phyloP scores from a whole-genome alignment of 2,329 filamentous ascomycete species.

The Neopestalotiopsis sp. region DNA sequence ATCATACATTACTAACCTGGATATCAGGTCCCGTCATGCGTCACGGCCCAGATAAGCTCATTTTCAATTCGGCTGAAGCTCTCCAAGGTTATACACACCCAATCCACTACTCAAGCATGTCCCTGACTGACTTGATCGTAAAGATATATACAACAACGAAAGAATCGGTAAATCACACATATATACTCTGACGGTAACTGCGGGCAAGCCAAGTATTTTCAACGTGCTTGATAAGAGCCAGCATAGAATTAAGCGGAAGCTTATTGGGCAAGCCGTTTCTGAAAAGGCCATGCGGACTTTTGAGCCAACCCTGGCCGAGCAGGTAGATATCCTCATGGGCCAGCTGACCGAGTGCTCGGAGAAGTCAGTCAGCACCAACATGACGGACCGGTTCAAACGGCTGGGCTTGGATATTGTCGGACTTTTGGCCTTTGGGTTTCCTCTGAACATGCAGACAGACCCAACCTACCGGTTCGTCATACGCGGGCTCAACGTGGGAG shows the following conservation, averaged over 20 bases:
- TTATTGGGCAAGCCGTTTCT: slow-evolving; percentile 12
- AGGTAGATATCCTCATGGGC: slow-evolving; percentile 16
- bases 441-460: slow-evolving; percentile 27
- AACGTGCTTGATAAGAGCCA: slow-evolving; percentile 13
- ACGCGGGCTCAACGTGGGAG: neutral
- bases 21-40: slow-evolving; percentile 25
- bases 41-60: slow-evolving; percentile 26
- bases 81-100: slow-evolving; percentile 6
- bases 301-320: slow-evolving; percentile 12
- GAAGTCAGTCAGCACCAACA: slow-evolving; percentile 22
- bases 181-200: slow-evolving; percentile 24
- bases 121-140: neutral
- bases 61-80: slow-evolving; percentile 27
- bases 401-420: slow-evolving; percentile 27
- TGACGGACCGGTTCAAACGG: slow-evolving; percentile 22
- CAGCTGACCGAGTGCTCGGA: slow-evolving; percentile 17
- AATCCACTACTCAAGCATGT: neutral
- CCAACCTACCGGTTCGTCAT: slow-evolving; percentile 21
- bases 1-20: neutral
- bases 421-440: slow-evolving; percentile 28
- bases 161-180: slow-evolving; percentile 26
- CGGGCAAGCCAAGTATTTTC: slow-evolving; percentile 22
- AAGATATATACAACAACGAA: slow-evolving; percentile 30
- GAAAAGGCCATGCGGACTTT: slow-evolving; percentile 15
- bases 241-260: slow-evolving; percentile 15